Evolutionary conservation across 805 yeast species (phyloP).

Genomic region (Yamadazyma sp.): DNA sequence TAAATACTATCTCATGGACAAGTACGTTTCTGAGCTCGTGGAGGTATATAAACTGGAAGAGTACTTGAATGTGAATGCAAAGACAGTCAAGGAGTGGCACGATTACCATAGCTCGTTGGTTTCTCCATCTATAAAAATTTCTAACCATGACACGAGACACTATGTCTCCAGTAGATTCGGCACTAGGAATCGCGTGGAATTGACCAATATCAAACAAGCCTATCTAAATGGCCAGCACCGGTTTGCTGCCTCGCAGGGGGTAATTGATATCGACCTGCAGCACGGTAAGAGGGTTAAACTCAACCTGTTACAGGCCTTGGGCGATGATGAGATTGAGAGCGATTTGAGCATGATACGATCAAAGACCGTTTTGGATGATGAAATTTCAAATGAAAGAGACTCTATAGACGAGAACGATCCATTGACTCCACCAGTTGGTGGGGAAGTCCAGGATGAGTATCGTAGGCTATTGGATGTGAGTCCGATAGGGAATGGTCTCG

Average conservation of each 20-base stretch:
- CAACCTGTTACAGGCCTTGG: conserved; percentile 21
- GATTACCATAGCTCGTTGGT: conserved; percentile 14
- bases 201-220: conserved; percentile 27
- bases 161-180: conserved; percentile 5
- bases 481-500: not conserved
- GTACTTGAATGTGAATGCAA: not conserved
- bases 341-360: conserved; percentile 24
- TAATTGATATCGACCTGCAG: conserved; percentile 1
- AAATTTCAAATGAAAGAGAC: conserved; percentile 9
- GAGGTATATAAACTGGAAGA: conserved; percentile 22
- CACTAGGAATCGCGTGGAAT: conserved; percentile 27
- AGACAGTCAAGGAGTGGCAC: conserved; percentile 10
- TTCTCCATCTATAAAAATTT: not conserved
- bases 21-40: conserved; percentile 27
- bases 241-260: conserved; percentile 7
- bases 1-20: conserved; percentile 25
- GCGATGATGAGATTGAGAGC: conserved; percentile 22
- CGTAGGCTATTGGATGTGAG: conserved; percentile 1
- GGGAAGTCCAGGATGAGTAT: conserved; percentile 5
- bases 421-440: conserved; percentile 2
- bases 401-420: conserved; percentile 5
- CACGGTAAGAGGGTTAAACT: conserved; percentile 13
- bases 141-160: conserved; percentile 6
- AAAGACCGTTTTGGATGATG: conserved; percentile 9
- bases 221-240: conserved; percentile 4